Evolutionary conservation across 768 basidiomycete species (phyloP).

Genomic region (Tricholoma sp.): DNA sequence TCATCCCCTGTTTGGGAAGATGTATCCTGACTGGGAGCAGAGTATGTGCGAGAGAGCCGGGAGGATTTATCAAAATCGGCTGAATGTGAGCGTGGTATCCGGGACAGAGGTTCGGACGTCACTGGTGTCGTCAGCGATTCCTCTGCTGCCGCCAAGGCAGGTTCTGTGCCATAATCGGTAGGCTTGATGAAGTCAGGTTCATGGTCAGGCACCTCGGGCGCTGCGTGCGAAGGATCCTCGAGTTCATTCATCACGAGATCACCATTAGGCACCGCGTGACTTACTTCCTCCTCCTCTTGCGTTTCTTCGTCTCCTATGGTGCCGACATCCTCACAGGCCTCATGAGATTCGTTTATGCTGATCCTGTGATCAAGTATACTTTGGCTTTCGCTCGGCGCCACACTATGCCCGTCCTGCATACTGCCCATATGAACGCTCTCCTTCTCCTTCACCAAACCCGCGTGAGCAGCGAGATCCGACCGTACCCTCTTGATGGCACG

Average conservation of each 20-base stretch:
- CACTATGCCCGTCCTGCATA: slow-evolving; percentile 10
- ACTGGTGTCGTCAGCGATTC: slow-evolving; percentile 14
- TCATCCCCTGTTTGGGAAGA: slow-evolving; percentile 69
- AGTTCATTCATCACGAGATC: slow-evolving; percentile 4
- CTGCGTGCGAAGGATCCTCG: slow-evolving; percentile 5
- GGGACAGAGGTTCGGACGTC: slow-evolving; percentile 18
- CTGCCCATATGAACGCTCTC: slow-evolving; percentile 21
- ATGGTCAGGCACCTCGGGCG: slow-evolving; percentile 4
- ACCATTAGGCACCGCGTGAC: slow-evolving; percentile 11
- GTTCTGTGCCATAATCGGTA: not conserved
- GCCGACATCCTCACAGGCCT: slow-evolving; percentile 37
- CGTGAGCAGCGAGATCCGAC: slow-evolving; percentile 77
- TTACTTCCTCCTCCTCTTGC: slow-evolving; percentile 19
- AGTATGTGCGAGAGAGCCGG: slow-evolving; percentile 57
- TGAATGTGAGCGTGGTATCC: slow-evolving; percentile 76
- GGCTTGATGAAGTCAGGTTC: slow-evolving; percentile 1
- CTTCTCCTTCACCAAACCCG: slow-evolving; percentile 27
- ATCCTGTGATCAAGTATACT: slow-evolving; percentile 21
- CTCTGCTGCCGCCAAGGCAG: slow-evolving; percentile 3
- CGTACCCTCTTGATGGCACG: slow-evolving; percentile 84
- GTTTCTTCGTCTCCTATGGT: slow-evolving; percentile 20
- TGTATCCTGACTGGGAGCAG: slow-evolving; percentile 41
- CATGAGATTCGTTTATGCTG: slow-evolving; percentile 33
- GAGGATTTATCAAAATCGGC: slow-evolving; percentile 64
- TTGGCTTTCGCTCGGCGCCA: slow-evolving; percentile 15